A percentile compares a stretch with the other conserved stretches of the same genome.
Conservation (phyloP, 495 filamentous ascomycete genomes). For the Bacidia rubella region DNA sequence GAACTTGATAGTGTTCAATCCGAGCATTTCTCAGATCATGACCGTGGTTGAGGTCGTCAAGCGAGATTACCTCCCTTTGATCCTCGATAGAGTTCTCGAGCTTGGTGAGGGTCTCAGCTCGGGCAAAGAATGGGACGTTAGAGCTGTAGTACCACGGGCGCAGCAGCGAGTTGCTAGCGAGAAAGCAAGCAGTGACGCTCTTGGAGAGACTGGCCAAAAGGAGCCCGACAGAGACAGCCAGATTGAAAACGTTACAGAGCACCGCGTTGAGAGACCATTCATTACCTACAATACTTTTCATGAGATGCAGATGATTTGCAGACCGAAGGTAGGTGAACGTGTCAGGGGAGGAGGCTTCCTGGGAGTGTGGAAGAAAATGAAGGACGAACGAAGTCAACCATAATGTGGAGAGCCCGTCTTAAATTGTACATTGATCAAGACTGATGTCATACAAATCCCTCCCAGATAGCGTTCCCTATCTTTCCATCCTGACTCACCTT, state of each 20-base stretch:
- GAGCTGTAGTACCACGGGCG: conserved; percentile 34
- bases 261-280: too few relatives aligned
- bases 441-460: neutral
- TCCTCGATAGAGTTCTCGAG: conserved; percentile 51
- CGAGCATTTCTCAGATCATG: conserved; percentile 63
- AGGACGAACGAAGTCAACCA: neutral
- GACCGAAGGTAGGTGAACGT: conserved; percentile 50
- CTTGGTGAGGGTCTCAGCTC: conserved; percentile 42
- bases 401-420: neutral
- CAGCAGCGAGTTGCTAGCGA: conserved; percentile 5
- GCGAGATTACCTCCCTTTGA: conserved; percentile 36
- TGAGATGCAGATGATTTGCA: conserved; percentile 39
- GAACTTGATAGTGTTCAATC: conserved; percentile 52
- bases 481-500: conserved; percentile 9
- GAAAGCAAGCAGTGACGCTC: neutral
- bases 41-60: conserved; percentile 42
- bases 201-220: neutral
- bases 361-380: conserved; percentile 46
- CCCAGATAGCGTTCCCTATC: conserved; percentile 1
- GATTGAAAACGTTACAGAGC: too few relatives aligned
- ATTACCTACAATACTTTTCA: neutral
- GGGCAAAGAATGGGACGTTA: conserved; percentile 53
- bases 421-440: neutral
- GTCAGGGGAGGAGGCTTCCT: conserved; percentile 61
- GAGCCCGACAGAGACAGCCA: too few relatives aligned